Base-by-base conservation (phyloP, 805 yeast genomes). In the Pichia exigua region DNA sequence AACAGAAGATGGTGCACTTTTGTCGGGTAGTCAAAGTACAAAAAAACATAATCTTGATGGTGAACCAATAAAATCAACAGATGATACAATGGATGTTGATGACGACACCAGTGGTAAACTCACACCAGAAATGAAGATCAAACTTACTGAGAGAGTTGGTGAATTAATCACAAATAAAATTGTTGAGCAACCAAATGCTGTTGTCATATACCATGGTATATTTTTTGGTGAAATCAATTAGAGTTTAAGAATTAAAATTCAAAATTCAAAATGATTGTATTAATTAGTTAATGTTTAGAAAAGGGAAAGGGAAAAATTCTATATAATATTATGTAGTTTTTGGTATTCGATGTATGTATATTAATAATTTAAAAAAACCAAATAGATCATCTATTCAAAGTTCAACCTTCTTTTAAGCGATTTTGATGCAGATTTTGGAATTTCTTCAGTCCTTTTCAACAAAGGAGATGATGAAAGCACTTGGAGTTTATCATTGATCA, bases 81-180 rank as follows among this genome's bases (percentile, higher is more conserved):
- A 73, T 3, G 49, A 47, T 22, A 17, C 26, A 21, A 50, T 35
- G 48, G 75, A 69, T 4, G 66, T 71, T 3, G 60, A 67, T 2
- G 48, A 49, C 7, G 70, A 63, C 0, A 74, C 68, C 62, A 26
- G 10, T 4, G 42, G 11, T 2, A 39, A 39, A 13, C 6, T 50
- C 5, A 52, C 45, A n/a, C 42, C 41, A 10, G 51, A 51, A 45
- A 65, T 41, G 72, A 67, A 56, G 47, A 62, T 60, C 1, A 83
- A 77, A 59, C 65, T 87, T 45, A 69, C 60, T 8, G 76, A 74
- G 4, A 77, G 86, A 61, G 72, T 87, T 18, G 96, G 96, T 45
- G 73, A 70, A 17, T 67, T 74, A 0, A 68, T 89, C 49, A 73
- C 86, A 1, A 68, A 73, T 8, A 69, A 67, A 27, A 71, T 88